Conservation (phyloP, 768 basidiomycete genomes). For the Lyophyllum decastes region DNA sequence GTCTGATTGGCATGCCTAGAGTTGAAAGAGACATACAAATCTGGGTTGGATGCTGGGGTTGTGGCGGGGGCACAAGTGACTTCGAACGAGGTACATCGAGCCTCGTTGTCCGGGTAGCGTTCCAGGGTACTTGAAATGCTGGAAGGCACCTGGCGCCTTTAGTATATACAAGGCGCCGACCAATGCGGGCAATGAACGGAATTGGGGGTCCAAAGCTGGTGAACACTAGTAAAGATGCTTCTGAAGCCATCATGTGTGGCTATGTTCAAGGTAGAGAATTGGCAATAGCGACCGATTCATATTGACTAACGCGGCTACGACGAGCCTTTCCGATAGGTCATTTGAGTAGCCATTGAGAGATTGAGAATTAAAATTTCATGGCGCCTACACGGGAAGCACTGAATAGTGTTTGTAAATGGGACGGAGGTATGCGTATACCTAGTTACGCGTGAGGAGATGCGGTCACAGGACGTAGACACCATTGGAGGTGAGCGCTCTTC, state of each 20-base stretch:
- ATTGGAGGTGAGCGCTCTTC: too few relatives aligned
- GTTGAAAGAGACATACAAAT: background rate
- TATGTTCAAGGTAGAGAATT: background rate
- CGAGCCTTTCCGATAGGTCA: too few relatives aligned
- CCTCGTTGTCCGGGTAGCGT: background rate
- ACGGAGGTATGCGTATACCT: background rate
- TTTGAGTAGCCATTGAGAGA: too few relatives aligned
- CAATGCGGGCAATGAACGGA: too few relatives aligned
- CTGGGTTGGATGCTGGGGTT: background rate
- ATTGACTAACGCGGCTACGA: too few relatives aligned
- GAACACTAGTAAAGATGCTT: background rate
- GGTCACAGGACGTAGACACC: too few relatives aligned
- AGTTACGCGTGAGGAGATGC: background rate
- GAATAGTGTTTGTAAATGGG: background rate
- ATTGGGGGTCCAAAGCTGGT: too few relatives aligned
- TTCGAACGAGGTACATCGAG: background rate
- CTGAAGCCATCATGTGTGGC: background rate
- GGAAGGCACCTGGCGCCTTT: background rate
- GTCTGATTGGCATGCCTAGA: background rate
- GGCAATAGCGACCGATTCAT: background rate
- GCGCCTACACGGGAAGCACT: background rate
- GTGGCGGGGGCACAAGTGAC: background rate
- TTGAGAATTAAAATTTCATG: too few relatives aligned
- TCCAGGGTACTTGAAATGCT: background rate
- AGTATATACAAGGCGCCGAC: too few relatives aligned